phyloP scores from a whole-genome alignment of 106 monocot species.

The Ottelia alismoides region DNA sequence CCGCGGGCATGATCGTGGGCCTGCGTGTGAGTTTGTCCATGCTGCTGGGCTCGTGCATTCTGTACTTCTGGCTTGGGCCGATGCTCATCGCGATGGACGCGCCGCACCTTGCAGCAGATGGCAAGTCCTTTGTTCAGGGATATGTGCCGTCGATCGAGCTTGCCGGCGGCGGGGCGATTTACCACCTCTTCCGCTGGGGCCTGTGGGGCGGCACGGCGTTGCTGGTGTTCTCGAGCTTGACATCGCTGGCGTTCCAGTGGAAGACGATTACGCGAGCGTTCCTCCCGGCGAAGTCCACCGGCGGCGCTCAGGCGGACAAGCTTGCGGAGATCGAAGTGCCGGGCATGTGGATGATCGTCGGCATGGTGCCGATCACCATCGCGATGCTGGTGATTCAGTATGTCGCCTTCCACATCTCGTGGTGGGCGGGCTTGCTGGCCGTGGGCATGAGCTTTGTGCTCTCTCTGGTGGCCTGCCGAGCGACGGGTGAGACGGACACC shows the following conservation, averaged over 20 bases:
- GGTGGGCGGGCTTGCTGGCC: too few relatives aligned
- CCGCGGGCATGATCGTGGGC: not conserved
- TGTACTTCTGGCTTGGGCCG: not conserved
- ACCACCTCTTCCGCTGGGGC: not conserved
- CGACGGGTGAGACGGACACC: too few relatives aligned
- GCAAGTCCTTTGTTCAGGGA: too few relatives aligned
- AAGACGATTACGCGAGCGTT: not conserved
- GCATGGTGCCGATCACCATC: not conserved
- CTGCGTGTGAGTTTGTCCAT: not conserved
- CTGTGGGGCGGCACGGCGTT: not conserved
- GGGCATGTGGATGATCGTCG: not conserved
- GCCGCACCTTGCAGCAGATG: not conserved
- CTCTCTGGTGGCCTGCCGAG: too few relatives aligned
- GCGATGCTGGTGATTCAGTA: too few relatives aligned
- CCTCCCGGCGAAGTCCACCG: not conserved
- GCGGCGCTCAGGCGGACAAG: not conserved
- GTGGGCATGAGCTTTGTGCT: too few relatives aligned
- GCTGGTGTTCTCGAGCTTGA: not conserved
- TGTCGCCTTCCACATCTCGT: too few relatives aligned
- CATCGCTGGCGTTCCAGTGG: not conserved
- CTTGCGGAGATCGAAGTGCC: not conserved
- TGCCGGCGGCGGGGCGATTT: not conserved
- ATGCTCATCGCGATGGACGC: not conserved
- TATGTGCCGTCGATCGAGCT: not conserved
- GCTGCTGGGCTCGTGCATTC: not conserved